Evolutionary conservation across 2,329 filamentous ascomycete species (phyloP).

Genomic region (Aspergillus fumigatus): DNA sequence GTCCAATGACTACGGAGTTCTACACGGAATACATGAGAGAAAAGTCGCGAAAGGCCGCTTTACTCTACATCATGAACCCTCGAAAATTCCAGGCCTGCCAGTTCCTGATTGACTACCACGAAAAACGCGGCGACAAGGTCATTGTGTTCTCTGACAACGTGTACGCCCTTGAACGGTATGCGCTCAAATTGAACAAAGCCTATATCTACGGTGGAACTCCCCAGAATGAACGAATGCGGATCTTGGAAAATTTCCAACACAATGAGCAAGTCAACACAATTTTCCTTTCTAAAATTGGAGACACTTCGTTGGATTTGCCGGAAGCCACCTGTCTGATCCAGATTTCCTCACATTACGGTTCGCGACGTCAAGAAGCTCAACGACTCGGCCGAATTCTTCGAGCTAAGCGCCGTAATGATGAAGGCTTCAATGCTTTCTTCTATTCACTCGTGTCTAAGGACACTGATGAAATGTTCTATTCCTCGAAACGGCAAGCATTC

Average conservation of each 20-base stretch:
- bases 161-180: conserved; percentile 83
- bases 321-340: conserved; percentile 97
- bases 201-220: conserved; percentile 89
- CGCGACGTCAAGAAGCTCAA: conserved; percentile 92
- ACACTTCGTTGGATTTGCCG: conserved; percentile 94
- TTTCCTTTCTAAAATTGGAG: conserved; percentile 95
- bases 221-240: conserved; percentile 77
- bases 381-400: conserved; percentile 86
- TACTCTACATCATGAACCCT: conserved; percentile 96
- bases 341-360: conserved; percentile 96
- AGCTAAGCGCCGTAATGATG: conserved; percentile 92
- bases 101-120: conserved; percentile 97
- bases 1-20: conserved; percentile 97
- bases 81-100: conserved; percentile 96
- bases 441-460: conserved; percentile 97
- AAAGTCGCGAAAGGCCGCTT: conserved; percentile 60
- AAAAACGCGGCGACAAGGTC: conserved; percentile 90
- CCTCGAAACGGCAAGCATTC: conserved; percentile 93
- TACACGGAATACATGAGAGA: conserved; percentile 85
- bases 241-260: conserved; percentile 92
- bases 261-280: conserved; percentile 87
- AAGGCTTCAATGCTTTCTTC: conserved; percentile 98
- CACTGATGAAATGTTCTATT: conserved; percentile 97
- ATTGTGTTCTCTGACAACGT: conserved; percentile 99
- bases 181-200: conserved; percentile 75